Conservation (phyloP, 148 eudicot species). For the Bassia scoparia region DNA sequence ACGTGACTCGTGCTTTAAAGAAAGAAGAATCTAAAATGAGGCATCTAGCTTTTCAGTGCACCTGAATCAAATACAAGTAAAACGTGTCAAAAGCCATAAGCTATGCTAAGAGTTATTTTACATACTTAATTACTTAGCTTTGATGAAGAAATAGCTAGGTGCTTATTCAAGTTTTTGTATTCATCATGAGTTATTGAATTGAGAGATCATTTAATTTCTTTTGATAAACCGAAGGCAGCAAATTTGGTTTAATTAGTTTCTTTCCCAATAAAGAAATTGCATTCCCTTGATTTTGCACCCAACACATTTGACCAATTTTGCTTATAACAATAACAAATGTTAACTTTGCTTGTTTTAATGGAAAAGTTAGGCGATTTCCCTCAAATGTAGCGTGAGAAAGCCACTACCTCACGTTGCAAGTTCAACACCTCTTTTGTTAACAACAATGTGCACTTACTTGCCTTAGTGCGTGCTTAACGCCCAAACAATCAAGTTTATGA, state of each 20-base stretch:
- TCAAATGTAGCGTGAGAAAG: constrained; percentile 25
- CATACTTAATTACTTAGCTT: too few relatives aligned
- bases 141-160: too few relatives aligned
- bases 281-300: neutral
- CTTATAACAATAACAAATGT: neutral
- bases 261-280: neutral
- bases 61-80: neutral
- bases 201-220: too few relatives aligned
- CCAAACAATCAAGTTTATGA: constrained; percentile 10
- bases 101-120: neutral
- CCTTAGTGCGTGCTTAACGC: constrained; percentile 49
- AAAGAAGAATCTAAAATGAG: neutral
- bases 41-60: constrained; percentile 6
- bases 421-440: constrained; percentile 5
- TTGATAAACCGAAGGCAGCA: neutral
- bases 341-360: constrained; percentile 14
- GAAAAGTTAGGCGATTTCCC: constrained; percentile 33
- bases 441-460: constrained; percentile 33
- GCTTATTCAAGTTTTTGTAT: too few relatives aligned
- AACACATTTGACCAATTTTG: constrained; percentile 19
- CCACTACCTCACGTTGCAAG: constrained; percentile 18
- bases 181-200: too few relatives aligned
- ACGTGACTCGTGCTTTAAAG: constrained; percentile 16
- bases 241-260: neutral
- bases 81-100: constrained; percentile 11